Conservation (phyloP, 768 basidiomycete genomes). For the Xerocomellus dryophilus region DNA sequence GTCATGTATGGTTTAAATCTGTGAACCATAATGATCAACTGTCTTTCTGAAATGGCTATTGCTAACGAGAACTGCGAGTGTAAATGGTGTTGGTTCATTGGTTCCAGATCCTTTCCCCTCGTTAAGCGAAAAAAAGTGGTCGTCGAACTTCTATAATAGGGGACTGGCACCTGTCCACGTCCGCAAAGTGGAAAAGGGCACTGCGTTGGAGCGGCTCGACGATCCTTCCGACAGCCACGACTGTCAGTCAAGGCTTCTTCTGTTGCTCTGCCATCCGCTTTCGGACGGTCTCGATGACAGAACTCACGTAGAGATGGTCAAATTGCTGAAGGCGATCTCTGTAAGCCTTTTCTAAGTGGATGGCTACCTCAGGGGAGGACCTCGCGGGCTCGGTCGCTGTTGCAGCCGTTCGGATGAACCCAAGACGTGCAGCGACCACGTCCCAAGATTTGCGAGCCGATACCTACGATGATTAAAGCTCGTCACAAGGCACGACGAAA, state of each 20-base stretch:
- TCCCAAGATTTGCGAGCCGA: slow-evolving; percentile 26
- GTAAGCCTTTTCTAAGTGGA: slow-evolving; percentile 27
- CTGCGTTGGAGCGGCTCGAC: slow-evolving; percentile 3
- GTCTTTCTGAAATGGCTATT: slow-evolving; percentile 2
- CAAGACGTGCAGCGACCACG: slow-evolving; percentile 27
- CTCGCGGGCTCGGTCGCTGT: slow-evolving; percentile 22
- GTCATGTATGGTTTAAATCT: slow-evolving; percentile 9
- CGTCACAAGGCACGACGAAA: background rate
- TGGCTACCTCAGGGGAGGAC: slow-evolving; percentile 26
- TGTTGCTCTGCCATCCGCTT: slow-evolving; percentile 33
- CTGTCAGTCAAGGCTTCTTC: slow-evolving; percentile 23
- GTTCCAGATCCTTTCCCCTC: background rate
- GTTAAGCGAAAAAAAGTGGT: slow-evolving; percentile 5
- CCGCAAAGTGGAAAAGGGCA: slow-evolving; percentile 3
- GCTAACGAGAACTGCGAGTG: background rate
- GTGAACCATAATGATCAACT: slow-evolving; percentile 3
- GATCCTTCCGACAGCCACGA: slow-evolving; percentile 11
- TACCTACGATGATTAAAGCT: slow-evolving; percentile 18
- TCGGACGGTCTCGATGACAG: slow-evolving; percentile 31
- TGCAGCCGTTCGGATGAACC: slow-evolving; percentile 22
- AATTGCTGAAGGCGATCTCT: slow-evolving; percentile 32
- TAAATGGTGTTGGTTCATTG: background rate
- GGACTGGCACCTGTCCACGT: slow-evolving; percentile 2
- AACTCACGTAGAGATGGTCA: slow-evolving; percentile 33
- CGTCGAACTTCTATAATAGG: slow-evolving; percentile 16